Evolutionary conservation across 2,329 filamentous ascomycete genomes (phyloP), one percentile per base, ranked within the genome.

Genomic region (Colletotrichum sansevieriae): DNA sequence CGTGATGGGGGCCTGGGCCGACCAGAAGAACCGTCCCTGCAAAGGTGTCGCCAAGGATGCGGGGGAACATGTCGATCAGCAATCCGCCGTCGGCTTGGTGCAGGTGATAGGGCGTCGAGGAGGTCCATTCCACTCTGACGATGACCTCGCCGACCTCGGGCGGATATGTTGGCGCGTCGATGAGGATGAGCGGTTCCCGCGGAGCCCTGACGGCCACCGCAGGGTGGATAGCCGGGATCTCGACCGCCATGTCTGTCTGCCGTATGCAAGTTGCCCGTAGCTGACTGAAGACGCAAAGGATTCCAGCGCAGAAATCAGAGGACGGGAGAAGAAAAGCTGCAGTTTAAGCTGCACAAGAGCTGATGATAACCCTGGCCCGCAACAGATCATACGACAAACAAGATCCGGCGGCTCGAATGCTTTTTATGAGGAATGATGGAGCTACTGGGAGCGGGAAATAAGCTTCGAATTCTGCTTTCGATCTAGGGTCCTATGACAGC

Each of bases 61-160:
- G 79, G 0, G 87, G 87, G 25, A 82, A 78, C 10, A 76, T 77
- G 33, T 79, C 73, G 11, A 89, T 81, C 12, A 89, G 74, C 0
- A 91, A 78, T 0, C 86, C 87, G 41, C 88, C 87, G 72, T 90
- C 87, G 51, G 87, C 85, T 67, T 87, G 84, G 76, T 91, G 89
- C 6, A 91, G 78, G 72, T 91, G 87, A 0, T 91, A 78, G 0
- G 89, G 89, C 1, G 86, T 88, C 1, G 88, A 89, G 2, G 87
- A 83, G 2, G 87, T 88, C 85, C 86, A 91, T 65, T 84, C 78
- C 10, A 88, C 84, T 29, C 80, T 82, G 46, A 91, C 77, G 15
- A 84, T 81, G 39, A 89, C 82, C 75, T 91, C 84, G 41, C 83
- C 81, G 1, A 75, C 73, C 1, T 71, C 68, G 0, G 84, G 83